A percentile compares a stretch with the other conserved stretches of the same genome.
Evolutionary conservation across 305 asterid species (phyloP).

Genomic region (Striga hermonthica): DNA sequence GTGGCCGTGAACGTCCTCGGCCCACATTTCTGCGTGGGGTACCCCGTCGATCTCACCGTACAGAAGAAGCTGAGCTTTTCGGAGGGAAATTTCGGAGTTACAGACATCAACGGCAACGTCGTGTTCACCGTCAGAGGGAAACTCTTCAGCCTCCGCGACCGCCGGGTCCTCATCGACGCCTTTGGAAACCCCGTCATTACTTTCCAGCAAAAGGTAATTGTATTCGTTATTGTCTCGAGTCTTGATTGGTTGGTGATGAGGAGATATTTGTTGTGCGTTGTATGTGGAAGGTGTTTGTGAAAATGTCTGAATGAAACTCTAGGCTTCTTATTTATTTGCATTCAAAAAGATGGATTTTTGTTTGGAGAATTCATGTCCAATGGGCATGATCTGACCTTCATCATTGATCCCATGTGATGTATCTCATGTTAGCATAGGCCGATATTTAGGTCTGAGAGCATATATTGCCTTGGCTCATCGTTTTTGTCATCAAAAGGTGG

Average conservation of each 20-base stretch:
- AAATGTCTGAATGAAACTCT: not conserved
- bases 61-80: slow-evolving; percentile 33
- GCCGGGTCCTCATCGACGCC: slow-evolving; percentile 57
- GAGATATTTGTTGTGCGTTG: not conserved
- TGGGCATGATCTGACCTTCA: no score
- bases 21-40: slow-evolving; percentile 46
- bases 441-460: not conserved
- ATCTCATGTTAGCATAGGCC: not conserved
- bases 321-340: no score
- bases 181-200: slow-evolving; percentile 54
- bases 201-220: slow-evolving; percentile 62
- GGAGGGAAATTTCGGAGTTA: slow-evolving; percentile 48
- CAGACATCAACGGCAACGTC: slow-evolving; percentile 54
- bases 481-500: not conserved
- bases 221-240: not conserved
- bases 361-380: no score
- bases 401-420: no score
- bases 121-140: slow-evolving; percentile 55
- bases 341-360: no score
- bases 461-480: not conserved
- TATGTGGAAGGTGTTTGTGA: slow-evolving; percentile 11
- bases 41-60: no score
- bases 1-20: slow-evolving; percentile 28
- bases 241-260: not conserved
- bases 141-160: slow-evolving; percentile 52